phyloP scores from a whole-genome alignment of 139 green algal genomes.

The Coelastrella sp. region DNA sequence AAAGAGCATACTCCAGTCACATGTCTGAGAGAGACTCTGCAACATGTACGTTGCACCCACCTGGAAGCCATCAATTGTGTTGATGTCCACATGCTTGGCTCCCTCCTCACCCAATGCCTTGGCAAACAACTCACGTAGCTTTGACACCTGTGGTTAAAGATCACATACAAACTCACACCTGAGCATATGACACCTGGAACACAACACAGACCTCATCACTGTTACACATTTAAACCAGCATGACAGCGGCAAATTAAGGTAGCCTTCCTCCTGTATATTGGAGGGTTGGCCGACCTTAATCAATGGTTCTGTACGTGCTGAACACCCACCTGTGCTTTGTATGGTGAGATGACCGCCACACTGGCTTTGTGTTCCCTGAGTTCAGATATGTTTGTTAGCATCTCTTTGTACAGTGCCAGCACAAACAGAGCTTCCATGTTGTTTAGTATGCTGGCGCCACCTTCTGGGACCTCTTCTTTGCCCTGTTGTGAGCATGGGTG shows the following conservation, averaged over 20 bases:
- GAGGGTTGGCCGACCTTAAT: too few relatives aligned
- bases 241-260: too few relatives aligned
- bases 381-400: conserved; percentile 42
- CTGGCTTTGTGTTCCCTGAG: conserved; percentile 41
- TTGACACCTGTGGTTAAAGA: conserved; percentile 65
- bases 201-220: too few relatives aligned
- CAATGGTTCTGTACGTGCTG: too few relatives aligned
- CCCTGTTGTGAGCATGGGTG: conserved; percentile 18
- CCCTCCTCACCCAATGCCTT: conserved; percentile 69
- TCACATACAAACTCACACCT: too few relatives aligned
- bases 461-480: conserved; percentile 60
- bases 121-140: conserved; percentile 72
- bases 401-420: conserved; percentile 56
- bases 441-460: conserved; percentile 69
- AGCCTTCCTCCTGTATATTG: too few relatives aligned
- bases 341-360: conserved; percentile 93
- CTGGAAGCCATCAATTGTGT: conserved; percentile 96
- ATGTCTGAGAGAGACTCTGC: neutral
- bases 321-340: conserved; percentile 90
- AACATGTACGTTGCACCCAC: conserved; percentile 27
- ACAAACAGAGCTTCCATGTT: conserved; percentile 57
- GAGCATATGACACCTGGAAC: neutral
- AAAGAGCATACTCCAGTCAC: too few relatives aligned
- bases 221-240: too few relatives aligned
- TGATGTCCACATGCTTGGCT: conserved; percentile 86